phyloP scores from a whole-genome alignment of 2,329 filamentous ascomycete species.

The Trichoderma pleuroti region DNA sequence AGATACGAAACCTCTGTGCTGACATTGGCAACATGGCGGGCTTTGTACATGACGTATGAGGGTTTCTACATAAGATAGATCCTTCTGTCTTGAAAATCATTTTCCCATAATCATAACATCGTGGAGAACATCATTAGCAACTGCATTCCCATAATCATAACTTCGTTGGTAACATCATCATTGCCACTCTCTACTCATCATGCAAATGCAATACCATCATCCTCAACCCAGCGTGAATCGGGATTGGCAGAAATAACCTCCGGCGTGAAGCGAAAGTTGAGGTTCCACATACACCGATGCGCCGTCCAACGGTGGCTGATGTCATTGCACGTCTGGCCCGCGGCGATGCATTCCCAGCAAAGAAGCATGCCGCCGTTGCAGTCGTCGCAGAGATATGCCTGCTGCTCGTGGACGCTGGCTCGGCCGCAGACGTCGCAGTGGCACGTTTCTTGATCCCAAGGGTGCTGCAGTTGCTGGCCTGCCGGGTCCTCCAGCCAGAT shows the following conservation, averaged over 20 bases:
- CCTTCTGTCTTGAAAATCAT: not conserved
- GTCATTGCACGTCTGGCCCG: slow-evolving; percentile 5
- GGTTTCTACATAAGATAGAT: not conserved
- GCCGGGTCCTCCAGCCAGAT: slow-evolving; percentile 2
- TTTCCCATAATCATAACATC: not conserved
- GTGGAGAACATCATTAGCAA: not conserved
- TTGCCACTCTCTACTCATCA: too few relatives aligned
- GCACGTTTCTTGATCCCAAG: slow-evolving; percentile 1
- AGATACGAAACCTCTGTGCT: not conserved
- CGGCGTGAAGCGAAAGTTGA: not conserved
- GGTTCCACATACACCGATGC: slow-evolving; percentile 3
- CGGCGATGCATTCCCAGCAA: slow-evolving; percentile 13
- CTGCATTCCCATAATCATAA: not conserved
- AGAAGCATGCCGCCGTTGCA: slow-evolving; percentile 12
- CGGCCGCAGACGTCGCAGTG: slow-evolving; percentile 16
- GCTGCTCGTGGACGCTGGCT: not conserved
- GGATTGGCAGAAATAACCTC: not conserved
- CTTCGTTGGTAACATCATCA: not conserved
- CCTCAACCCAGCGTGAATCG: not conserved
- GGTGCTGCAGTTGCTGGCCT: not conserved
- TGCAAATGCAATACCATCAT: not conserved
- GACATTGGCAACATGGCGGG: not conserved
- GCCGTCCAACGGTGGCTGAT: slow-evolving; percentile 10
- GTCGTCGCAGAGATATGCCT: slow-evolving; percentile 11
- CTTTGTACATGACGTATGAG: not conserved